A percentile compares a stretch with the other conserved stretches of the same genome.
phyloP scores from a whole-genome alignment of 192 early-diverging fungal species.

The Chytriomyces hyalinus region DNA sequence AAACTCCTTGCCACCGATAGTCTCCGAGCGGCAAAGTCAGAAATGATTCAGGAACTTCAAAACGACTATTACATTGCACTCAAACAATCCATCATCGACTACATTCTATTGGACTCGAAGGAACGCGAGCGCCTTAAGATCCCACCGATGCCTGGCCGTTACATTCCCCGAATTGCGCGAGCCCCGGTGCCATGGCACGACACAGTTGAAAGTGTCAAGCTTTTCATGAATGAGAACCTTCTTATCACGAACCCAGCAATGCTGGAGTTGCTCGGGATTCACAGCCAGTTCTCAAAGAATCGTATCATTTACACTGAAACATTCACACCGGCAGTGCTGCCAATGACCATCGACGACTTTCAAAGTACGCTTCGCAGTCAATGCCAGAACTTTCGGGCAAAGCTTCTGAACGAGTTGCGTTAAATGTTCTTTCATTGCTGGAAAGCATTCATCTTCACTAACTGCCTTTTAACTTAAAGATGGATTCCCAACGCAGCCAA shows the following conservation, averaged over 20 bases:
- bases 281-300: conserved; percentile 43
- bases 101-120: conserved; percentile 59
- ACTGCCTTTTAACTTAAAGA: conserved; percentile 20
- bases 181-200: conserved; percentile 71
- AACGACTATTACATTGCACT: conserved; percentile 49
- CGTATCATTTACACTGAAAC: conserved; percentile 57
- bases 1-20: conserved; percentile 36
- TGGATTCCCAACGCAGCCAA: conserved; percentile 68
- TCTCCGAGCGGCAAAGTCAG: conserved; percentile 32
- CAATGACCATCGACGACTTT: conserved; percentile 65
- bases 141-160: conserved; percentile 42
- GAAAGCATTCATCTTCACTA: conserved; percentile 4
- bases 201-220: conserved; percentile 36
- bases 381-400: conserved; percentile 56
- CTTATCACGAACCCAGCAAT: conserved; percentile 65
- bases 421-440: conserved; percentile 9
- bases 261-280: conserved; percentile 54
- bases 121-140: conserved; percentile 59
- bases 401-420: conserved; percentile 58
- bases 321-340: conserved; percentile 51
- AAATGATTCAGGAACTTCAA: conserved; percentile 52
- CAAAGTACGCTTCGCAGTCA: conserved; percentile 58
- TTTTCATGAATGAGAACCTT: conserved; percentile 51
- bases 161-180: conserved; percentile 51
- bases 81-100: conserved; percentile 61